Base-by-base conservation (phyloP, 2,329 filamentous ascomycete species). In the Botrytis tulipae region DNA sequence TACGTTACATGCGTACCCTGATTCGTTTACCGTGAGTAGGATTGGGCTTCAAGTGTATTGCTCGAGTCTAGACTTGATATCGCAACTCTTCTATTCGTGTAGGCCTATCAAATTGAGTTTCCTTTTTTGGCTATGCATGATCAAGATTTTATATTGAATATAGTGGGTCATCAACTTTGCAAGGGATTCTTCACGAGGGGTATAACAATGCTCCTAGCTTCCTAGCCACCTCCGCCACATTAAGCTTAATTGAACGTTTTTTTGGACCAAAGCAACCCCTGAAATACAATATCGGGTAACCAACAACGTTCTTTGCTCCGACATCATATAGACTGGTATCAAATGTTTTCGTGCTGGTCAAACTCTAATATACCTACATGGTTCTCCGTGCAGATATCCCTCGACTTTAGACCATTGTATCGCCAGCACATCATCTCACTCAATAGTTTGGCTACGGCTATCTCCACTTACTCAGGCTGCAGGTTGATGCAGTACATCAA, bases 191-290 rank as follows among this genome's bases (percentile, higher is more conserved):
- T 35, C 48, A 69, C 4, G 25, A 29, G 51, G n/a, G 14, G 35
- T 68, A 16, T 40, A 29, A 29, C 44, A 61, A 62, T 62, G 12
- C 35, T 18, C 60, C 60, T 42, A 62, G 37, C 12, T 44, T 29
- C 59, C 67, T 22, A 44, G 42, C 44, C 70, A 54, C 46, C 32
- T 72, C 57, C 48, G 61, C 70, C 48, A 44, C n/a, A 57, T 44
- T 57, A 72, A 72, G 70, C 70, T 57, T 66, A 67, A 67, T 66
- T 54, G 37, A 72, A 67, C 60, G 61, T 67, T 72, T 67, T 25
- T 46, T 37, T 57, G n/a, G 14, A 18, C n/a, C 51, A 29, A 54
- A 54, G 16, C n/a, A 54, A 54, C 14, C 29, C 25, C n/a, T 57
- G 6, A 57, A 29, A n/a, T 57, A 57, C n/a, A 29, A 29, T 29